These are phyloP conservation scores for Didymosphaeria variabile DNA, from an alignment of 2,329 filamentous ascomycete genomes.

Conservation along the genomic window DNA sequence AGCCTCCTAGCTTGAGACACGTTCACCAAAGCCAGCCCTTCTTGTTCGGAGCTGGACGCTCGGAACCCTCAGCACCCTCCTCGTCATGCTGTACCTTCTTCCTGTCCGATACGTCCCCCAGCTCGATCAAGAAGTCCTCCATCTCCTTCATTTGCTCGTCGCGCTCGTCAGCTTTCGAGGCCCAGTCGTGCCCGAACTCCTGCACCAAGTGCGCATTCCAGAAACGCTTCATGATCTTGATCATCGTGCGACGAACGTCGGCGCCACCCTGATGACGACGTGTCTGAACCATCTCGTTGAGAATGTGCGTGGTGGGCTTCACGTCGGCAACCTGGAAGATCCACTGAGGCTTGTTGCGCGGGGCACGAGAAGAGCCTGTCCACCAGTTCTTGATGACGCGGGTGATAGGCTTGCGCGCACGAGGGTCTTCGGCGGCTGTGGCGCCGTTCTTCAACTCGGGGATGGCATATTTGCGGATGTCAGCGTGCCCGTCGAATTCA, in stretches of 20 bases:
- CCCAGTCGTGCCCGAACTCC: background rate
- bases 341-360: background rate
- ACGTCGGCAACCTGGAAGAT: background rate
- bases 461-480: background rate
- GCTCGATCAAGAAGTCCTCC: background rate
- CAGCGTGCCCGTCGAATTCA: background rate
- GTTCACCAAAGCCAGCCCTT: background rate
- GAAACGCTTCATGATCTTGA: constrained; percentile 1
- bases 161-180: background rate
- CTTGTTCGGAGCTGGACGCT: background rate
- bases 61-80: background rate
- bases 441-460: constrained; percentile 24
- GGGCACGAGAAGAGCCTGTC: constrained; percentile 2
- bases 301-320: background rate
- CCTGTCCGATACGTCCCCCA: background rate
- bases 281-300: background rate
- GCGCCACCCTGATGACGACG: background rate
- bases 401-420: background rate
- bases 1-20: background rate
- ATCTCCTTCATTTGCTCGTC: background rate
- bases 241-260: background rate
- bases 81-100: background rate
- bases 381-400: constrained; percentile 11
- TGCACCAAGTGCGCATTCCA: background rate
- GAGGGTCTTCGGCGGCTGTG: constrained; percentile 17